Base-by-base conservation (phyloP, 352 stramenopile genomes). In the Phytophthora sojae region DNA sequence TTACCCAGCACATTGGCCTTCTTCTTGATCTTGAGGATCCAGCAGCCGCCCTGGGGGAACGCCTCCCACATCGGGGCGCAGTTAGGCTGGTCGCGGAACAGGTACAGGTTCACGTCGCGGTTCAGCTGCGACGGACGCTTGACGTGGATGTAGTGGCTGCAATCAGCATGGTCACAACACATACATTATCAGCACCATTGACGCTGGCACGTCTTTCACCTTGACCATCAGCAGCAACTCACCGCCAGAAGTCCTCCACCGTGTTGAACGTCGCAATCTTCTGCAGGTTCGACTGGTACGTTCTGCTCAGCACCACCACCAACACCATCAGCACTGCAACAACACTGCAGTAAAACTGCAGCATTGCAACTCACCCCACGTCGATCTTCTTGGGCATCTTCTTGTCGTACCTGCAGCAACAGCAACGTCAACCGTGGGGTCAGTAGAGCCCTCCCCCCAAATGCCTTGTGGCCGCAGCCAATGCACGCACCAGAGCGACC, bases 21-120 rank as follows among this genome's bases (percentile, higher is more conserved):
- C 83, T 98, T 98, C 79, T 97, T 97, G 76, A 98, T 97, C 81
- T 97, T 97, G 67, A 98, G 82, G 77, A 98, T 98, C 94, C 94
- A 98, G 85, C 94, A 98, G 53, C 94, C 94, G 59, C 94, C 94
- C 71, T 97, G 91, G 17, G 94, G 94, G 81, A 97, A 98, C 15
- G 86, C 89, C 74, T 97, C 91, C 91, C 91, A 97, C 90, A 97
- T 97, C 3, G 91, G 92, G 23, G 89, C 84, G 67, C 90, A 95
- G 71, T 95, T 96, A 7, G 81, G 83, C 57, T 85, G 85, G 69
- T 98, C 92, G 68, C 94, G 91, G 80, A 98, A 98, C 57, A 98
- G 67, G 81, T 98, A 98, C 26, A 98, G 75, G 80, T 98, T 98
- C 57, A 97, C 89, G 58, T 98, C 94, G 55, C 91, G 92, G 72